Conservation (phyloP, 31 red algal genomes). For the Endocladia muricata region DNA sequence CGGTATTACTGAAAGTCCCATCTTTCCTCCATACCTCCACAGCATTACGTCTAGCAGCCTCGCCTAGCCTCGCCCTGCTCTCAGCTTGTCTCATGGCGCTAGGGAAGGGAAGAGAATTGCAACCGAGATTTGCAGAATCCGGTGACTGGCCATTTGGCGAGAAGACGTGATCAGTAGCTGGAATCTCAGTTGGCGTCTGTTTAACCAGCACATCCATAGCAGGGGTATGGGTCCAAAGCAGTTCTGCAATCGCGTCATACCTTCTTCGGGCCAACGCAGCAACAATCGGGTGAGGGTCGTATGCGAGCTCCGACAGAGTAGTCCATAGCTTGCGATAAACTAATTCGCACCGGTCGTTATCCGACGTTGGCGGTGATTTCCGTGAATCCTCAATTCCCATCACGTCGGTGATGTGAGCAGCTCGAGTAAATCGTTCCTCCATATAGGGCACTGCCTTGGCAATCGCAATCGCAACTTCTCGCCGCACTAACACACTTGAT, state of each 20-base stretch:
- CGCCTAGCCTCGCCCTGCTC: no score
- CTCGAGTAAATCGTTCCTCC: constrained; percentile 23
- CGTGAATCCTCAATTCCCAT: constrained; percentile 13
- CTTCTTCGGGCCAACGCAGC: constrained; percentile 44
- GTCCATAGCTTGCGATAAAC: constrained; percentile 39
- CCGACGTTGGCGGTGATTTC: not conserved
- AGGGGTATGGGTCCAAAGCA: no score
- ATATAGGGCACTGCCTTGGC: constrained; percentile 12
- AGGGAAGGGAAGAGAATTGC: no score
- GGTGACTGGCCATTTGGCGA: no score
- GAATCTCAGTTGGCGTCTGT: not conserved
- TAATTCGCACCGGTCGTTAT: constrained; percentile 14
- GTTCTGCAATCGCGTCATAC: constrained; percentile 38
- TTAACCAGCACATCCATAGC: no score
- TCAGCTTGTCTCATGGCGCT: no score
- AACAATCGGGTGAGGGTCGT: constrained; percentile 64
- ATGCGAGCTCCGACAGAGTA: constrained; percentile 48
- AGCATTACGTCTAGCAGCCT: no score
- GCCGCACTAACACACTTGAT: constrained; percentile 48
- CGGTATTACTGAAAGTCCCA: no score
- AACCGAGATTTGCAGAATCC: no score
- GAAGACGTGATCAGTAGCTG: not conserved
- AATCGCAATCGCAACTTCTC: constrained; percentile 50
- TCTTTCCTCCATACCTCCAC: no score
- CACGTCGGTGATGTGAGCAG: constrained; percentile 28